Evolutionary conservation across 2,329 filamentous ascomycete species (phyloP).

Genomic region (Alternaria infectoria): DNA sequence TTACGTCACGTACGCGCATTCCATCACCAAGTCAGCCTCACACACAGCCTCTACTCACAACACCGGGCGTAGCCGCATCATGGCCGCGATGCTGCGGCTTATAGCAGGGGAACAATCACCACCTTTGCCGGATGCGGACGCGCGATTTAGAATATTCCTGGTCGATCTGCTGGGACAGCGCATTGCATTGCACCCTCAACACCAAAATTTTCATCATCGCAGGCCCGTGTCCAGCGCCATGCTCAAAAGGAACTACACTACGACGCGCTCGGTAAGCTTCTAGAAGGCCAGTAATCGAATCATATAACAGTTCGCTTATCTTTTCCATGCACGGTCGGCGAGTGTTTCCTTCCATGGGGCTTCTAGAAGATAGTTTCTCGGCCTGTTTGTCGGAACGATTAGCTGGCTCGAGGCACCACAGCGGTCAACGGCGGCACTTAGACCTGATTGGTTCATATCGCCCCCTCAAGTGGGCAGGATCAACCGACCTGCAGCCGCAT

Average conservation of each 20-base stretch:
- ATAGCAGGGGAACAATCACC: background rate
- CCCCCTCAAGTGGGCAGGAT: constrained; percentile 23
- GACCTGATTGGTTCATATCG: constrained; percentile 13
- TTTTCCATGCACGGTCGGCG: background rate
- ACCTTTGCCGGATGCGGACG: background rate
- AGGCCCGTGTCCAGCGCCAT: background rate
- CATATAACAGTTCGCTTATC: constrained; percentile 3
- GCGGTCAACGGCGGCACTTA: constrained; percentile 2
- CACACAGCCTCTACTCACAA: background rate
- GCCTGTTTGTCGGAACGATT: constrained; percentile 2
- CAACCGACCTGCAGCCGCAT: constrained; percentile 35
- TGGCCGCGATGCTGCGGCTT: background rate
- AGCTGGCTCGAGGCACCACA: background rate
- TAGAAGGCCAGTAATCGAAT: constrained; percentile 1
- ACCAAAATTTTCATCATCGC: background rate
- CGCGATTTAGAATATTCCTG: background rate
- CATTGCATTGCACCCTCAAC: background rate
- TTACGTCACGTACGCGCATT: constrained; percentile 1
- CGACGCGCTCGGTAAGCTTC: background rate
- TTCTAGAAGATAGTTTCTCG: constrained; percentile 9
- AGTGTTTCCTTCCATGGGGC: constrained; percentile 7
- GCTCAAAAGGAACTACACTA: background rate
- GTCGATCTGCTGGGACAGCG: background rate
- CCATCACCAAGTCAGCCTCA: background rate
- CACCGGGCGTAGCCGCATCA: constrained; percentile 1